Percentiles rank a stretch among this genome's conserved stretches.
Evolutionary conservation across 2,329 filamentous ascomycete genomes (phyloP).

Genomic region (Chrysoporthe deuterocubensis): DNA sequence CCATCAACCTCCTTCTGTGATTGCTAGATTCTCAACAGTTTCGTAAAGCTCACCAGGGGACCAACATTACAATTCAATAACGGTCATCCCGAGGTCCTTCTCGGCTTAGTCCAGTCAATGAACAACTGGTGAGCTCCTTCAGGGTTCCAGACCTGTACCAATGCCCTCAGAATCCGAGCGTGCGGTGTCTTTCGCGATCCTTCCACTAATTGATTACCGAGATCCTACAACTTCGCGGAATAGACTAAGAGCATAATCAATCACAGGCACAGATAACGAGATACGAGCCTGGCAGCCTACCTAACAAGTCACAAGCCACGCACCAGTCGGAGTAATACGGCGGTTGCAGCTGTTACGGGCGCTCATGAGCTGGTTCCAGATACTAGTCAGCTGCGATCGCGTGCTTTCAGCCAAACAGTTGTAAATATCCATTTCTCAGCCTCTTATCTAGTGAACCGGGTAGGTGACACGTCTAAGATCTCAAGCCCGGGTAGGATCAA

Average conservation of each 20-base stretch:
- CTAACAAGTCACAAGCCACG: not conserved
- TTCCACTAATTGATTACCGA: not conserved
- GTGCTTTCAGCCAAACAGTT: not conserved
- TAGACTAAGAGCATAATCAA: not conserved
- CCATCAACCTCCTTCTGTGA: not conserved
- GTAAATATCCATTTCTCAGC: not conserved
- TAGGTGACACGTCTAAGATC: not conserved
- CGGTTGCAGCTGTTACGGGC: not conserved
- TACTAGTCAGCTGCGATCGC: not conserved
- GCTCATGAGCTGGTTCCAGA: not conserved
- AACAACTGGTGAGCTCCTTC: not conserved
- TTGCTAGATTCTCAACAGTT: not conserved
- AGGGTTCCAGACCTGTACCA: not conserved
- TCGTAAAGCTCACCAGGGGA: not conserved
- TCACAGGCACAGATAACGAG: not conserved
- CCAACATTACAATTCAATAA: not conserved
- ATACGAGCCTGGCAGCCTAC: not conserved
- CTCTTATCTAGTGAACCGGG: not conserved
- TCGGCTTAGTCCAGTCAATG: not conserved
- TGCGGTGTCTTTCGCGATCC: not conserved
- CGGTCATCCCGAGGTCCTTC: not conserved
- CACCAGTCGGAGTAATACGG: conserved; percentile 2
- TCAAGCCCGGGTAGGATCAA: not conserved
- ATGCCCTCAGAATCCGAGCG: not conserved
- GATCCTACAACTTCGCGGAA: not conserved